Base-by-base conservation (phyloP, 352 stramenopile species). In the Pythium sp. region DNA sequence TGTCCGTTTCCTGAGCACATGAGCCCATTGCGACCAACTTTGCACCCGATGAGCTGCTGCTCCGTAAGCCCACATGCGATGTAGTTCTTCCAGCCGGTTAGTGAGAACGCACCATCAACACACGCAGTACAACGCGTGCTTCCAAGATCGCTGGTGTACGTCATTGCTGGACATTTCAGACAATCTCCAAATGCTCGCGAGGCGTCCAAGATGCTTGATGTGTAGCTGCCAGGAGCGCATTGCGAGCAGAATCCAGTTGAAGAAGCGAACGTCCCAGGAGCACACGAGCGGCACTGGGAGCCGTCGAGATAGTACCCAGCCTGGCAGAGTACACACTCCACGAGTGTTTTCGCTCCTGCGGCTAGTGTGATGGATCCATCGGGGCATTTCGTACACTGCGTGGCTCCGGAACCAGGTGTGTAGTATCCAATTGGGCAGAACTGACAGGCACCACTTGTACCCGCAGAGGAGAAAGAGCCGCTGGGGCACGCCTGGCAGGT, bases 11-110 rank as follows among this genome's bases (percentile, higher is more conserved):
- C 81, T 22, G 81, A 87, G 43, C 85, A 93, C 55, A 79, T 9
- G n/a, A 78, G 20, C 15, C 81, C 79, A 61, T 91, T 91, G n/a
- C 82, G 73, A 11, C 85, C 85, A 7, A 69, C 53, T 7, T 75
- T 64, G 61, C 85, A 93, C 3, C 69, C 74, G n/a, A 69, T 34
- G 2, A 79, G 62, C 38, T 66, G 65, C 49, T 54, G 36, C 15
- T 70, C 36, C 2, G 65, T 62, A 7, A 70, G 65, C 1, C 58
- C 70, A 18, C 85, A 93, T 5, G 85, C 71, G 28, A 91, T 78
- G 68, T 83, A 93, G 20, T 51, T 75, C 20, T 64, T 69, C 85
- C 85, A 93, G 5, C 70, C 78, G 11, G 76, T 76, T 78, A 90
- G 78, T 2, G 81, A 73, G 62, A 80, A 88, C 4, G 74, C 58